Conservation (phyloP, 306 rosid species). For the Quercus mongolica region DNA sequence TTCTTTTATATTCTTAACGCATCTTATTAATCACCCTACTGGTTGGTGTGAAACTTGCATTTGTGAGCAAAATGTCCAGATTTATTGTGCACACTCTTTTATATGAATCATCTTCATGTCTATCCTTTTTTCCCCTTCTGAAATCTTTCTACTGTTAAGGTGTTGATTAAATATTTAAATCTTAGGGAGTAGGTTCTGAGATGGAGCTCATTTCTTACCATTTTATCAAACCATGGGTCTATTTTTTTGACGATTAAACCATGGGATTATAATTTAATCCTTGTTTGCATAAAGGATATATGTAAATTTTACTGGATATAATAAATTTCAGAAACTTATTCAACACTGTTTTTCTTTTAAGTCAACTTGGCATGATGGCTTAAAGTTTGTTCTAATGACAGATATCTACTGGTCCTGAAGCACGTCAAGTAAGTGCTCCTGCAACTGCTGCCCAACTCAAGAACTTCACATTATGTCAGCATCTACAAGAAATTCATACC, state of each 20-base stretch:
- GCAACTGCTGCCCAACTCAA: constrained; percentile 92
- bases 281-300: background rate
- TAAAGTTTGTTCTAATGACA: constrained; percentile 35
- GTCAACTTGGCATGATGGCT: constrained; percentile 5
- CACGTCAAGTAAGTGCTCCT: constrained; percentile 89
- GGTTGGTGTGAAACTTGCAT: no score
- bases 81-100: no score
- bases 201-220: no score
- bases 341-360: background rate
- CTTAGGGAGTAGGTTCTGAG: no score
- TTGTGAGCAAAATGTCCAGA: no score
- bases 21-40: no score
- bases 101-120: no score
- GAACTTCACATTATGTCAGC: constrained; percentile 84
- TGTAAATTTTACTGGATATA: background rate
- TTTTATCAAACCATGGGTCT: no score
- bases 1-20: no score
- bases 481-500: constrained; percentile 85
- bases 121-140: no score
- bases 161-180: no score
- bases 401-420: constrained; percentile 97
- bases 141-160: no score
- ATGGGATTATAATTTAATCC: background rate
- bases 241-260: background rate
- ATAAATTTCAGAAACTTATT: constrained; percentile 6